These are phyloP conservation scores for Fusarium lyarnte DNA, from an alignment of 2,329 filamentous ascomycete genomes.

Conservation along the genomic window DNA sequence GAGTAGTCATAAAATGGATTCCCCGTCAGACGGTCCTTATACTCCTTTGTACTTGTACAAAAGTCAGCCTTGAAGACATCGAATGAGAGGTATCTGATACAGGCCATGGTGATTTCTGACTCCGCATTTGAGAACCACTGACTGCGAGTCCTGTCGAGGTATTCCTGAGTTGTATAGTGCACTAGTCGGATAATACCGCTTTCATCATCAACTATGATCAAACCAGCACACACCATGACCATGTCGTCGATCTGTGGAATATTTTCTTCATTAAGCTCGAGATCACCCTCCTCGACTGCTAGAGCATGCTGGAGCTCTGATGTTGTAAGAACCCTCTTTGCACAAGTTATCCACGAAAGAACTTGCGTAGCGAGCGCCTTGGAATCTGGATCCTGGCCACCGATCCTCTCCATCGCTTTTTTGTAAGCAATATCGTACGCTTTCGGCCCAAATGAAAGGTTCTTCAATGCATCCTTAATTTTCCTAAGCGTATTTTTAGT, in stretches of 20 bases:
- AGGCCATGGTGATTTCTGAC: fast-evolving
- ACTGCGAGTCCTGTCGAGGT: background rate
- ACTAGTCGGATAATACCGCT: background rate
- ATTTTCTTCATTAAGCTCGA: fast-evolving
- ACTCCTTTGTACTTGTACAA: no score
- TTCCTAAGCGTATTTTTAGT: fast-evolving
- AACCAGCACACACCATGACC: background rate
- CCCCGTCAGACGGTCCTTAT: no score
- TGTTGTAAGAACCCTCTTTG: fast-evolving
- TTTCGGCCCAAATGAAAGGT: fast-evolving
- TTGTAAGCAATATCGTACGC: background rate
- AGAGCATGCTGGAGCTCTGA: fast-evolving
- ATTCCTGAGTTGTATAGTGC: background rate
- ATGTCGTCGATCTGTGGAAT: fast-evolving
- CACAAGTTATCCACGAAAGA: background rate
- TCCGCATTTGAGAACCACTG: fast-evolving
- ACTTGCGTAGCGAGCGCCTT: background rate
- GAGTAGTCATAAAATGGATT: fast-evolving
- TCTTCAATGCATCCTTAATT: background rate
- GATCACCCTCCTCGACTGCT: background rate
- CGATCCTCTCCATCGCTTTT: background rate
- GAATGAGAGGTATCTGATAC: background rate
- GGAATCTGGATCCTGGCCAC: fast-evolving
- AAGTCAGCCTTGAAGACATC: fast-evolving
- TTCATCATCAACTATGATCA: fast-evolving